Evolutionary conservation across 495 filamentous ascomycete species (phyloP), one percentile per base, ranked within the genome.

Genomic region (Podospora australis): DNA sequence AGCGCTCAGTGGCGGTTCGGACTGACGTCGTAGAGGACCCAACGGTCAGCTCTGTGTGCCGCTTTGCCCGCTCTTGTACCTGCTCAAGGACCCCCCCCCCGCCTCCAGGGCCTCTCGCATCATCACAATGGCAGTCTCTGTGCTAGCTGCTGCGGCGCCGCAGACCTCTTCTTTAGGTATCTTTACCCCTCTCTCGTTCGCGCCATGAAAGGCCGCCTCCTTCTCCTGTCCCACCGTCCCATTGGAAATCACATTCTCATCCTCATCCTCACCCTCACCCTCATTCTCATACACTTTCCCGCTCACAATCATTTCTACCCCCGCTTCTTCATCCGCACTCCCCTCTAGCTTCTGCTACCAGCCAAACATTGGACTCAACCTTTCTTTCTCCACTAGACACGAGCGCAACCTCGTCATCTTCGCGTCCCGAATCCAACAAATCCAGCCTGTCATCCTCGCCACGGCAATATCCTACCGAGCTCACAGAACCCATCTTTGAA

Each of bases 401-500:
- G 6, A 6, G 6, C 26, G 11, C 48, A 34, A 34, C 46, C 7
- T 38, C 20, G n/a, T 11, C 35, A 13, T 17, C 46, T 32, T 19
- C 45, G 4, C 40, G 21, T 10, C 28, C 51, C 36, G 46, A 34
- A 34, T 55, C 58, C 35, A 53, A 45, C 41, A 34, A 39, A 9
- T 55, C 61, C 10, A 60, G 62, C 32, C 44, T 58, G 16, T 54
- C 59, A 3, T 61, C 64, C 3, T 67, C 62, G 8, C 62, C 62
- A n/a, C 65, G 61, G 32, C 69, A 72, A 35, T 68, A 60, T 46
- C 59, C 70, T 14, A 69, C 62, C 50, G 71, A 75, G 17, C 57
- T 70, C 7, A 54, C 66, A 13, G 56, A 52, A 24, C 60, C 71
- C 36, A 74, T 74, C 44, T 62, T 69, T 51, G 72, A 75, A 59